A percentile compares a stretch with the other conserved stretches of the same genome.
Evolutionary conservation across 2,329 filamentous ascomycete species (phyloP).

Genomic region (Penicillium sp.): DNA sequence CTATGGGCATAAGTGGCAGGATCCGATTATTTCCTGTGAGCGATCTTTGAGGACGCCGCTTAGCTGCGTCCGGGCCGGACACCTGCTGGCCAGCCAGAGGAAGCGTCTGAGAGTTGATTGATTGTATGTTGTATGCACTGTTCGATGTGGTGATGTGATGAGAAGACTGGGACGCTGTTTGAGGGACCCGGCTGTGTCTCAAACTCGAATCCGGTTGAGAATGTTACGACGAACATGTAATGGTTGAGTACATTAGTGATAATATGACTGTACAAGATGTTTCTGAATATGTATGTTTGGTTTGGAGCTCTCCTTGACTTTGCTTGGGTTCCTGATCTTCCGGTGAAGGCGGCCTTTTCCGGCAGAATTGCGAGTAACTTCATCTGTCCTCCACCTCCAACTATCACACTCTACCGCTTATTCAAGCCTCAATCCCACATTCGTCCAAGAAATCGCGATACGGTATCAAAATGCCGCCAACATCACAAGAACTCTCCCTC

Average conservation of each 20-base stretch:
- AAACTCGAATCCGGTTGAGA: constrained; percentile 21
- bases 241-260: constrained; percentile 27
- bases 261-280: constrained; percentile 15
- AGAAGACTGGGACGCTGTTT: constrained; percentile 20
- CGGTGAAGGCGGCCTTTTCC: constrained; percentile 14
- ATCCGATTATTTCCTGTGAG: constrained; percentile 32
- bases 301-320: not conserved
- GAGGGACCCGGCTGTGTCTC: constrained; percentile 30
- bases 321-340: not conserved
- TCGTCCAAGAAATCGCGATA: not conserved
- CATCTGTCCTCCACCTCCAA: not conserved
- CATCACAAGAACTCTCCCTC: constrained; percentile 52
- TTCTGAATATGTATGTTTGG: constrained; percentile 1
- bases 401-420: constrained; percentile 1
- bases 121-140: constrained; percentile 22
- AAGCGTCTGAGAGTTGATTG: constrained; percentile 22
- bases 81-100: constrained; percentile 24
- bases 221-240: constrained; percentile 29
- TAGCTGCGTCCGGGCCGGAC: constrained; percentile 16
- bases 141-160: constrained; percentile 21
- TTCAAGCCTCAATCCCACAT: not conserved
- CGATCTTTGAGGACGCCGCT: constrained; percentile 25
- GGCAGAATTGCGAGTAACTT: constrained; percentile 20
- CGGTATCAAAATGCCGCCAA: constrained; percentile 44
- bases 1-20: constrained; percentile 33